Conservation (phyloP, 208 protist genomes). For the Trypanosoma caninum region DNA sequence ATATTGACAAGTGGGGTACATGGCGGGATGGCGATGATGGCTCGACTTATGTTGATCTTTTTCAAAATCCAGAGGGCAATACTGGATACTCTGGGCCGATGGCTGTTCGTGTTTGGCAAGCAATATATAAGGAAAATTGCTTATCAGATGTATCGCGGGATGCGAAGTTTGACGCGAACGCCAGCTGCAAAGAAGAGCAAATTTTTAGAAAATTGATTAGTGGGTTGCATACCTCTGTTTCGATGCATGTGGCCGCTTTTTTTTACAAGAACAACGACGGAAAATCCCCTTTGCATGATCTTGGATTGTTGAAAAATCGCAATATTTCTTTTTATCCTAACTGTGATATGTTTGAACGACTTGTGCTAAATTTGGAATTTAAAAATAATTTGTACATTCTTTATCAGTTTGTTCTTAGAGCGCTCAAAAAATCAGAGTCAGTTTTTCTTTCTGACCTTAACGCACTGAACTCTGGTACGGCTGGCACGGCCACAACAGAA, state of each 20-base stretch:
- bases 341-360: slow-evolving; percentile 74
- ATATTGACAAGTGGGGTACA: slow-evolving; percentile 55
- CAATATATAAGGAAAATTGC: slow-evolving; percentile 88
- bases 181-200: slow-evolving; percentile 50
- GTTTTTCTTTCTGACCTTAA: slow-evolving; percentile 46
- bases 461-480: slow-evolving; percentile 49
- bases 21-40: slow-evolving; percentile 41
- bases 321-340: slow-evolving; percentile 86
- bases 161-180: neutral
- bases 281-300: slow-evolving; percentile 43
- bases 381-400: slow-evolving; percentile 85
- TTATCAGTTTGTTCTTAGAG: slow-evolving; percentile 86
- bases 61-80: slow-evolving; percentile 81
- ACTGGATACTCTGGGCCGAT: slow-evolving; percentile 83
- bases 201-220: slow-evolving; percentile 74
- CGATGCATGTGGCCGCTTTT: slow-evolving; percentile 80
- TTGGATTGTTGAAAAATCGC: slow-evolving; percentile 66
- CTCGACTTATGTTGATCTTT: slow-evolving; percentile 76
- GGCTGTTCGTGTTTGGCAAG: slow-evolving; percentile 68
- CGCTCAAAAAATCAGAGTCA: slow-evolving; percentile 66
- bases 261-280: slow-evolving; percentile 71
- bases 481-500: slow-evolving; percentile 33
- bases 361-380: slow-evolving; percentile 55
- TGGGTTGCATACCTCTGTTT: slow-evolving; percentile 88
- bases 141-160: slow-evolving; percentile 13